phyloP scores from a whole-genome alignment of 2,329 filamentous ascomycete species.

The Diaporthe aspalathi region DNA sequence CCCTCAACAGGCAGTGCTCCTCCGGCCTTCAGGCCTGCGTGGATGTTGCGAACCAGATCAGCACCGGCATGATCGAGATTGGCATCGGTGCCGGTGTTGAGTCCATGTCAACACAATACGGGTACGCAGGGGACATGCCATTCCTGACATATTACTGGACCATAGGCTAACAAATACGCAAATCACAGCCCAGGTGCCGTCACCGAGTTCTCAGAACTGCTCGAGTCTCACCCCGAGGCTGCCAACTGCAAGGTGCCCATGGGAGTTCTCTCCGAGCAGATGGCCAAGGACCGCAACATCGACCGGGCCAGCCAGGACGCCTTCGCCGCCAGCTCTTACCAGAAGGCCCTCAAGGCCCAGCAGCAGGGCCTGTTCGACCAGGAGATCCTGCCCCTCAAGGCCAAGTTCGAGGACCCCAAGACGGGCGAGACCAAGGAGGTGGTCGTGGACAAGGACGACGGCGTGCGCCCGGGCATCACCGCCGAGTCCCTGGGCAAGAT shows the following conservation, averaged over 20 bases:
- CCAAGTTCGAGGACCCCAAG: conserved; percentile 92
- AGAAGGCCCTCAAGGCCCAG: conserved; percentile 89
- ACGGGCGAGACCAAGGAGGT: conserved; percentile 85
- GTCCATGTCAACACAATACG: conserved; percentile 95
- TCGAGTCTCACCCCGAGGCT: conserved; percentile 83
- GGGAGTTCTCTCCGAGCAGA: conserved; percentile 92
- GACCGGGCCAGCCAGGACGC: conserved; percentile 81
- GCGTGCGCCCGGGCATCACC: conserved; percentile 86
- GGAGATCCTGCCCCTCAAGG: conserved; percentile 88
- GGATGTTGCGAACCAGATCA: conserved; percentile 94
- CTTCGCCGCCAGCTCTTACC: conserved; percentile 94
- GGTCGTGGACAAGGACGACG: conserved; percentile 87
- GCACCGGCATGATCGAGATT: conserved; percentile 91
- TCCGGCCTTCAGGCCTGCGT: conserved; percentile 92
- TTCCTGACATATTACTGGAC: neutral
- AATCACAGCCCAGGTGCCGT: conserved; percentile 79
- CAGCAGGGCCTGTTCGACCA: conserved; percentile 89
- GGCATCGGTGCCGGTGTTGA: conserved; percentile 95
- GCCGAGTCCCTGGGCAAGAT: conserved; percentile 92
- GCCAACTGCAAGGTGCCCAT: conserved; percentile 98
- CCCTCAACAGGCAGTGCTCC: conserved; percentile 93
- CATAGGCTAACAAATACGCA: neutral
- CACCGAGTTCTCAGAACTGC: conserved; percentile 89
- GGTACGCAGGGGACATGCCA: conserved; percentile 61
- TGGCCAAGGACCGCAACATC: conserved; percentile 88